Percentiles rank a stretch among this genome's conserved stretches.
Evolutionary conservation across 1,139 yeast genomes (phyloP).

Genomic region (Kazachstania sp.): DNA sequence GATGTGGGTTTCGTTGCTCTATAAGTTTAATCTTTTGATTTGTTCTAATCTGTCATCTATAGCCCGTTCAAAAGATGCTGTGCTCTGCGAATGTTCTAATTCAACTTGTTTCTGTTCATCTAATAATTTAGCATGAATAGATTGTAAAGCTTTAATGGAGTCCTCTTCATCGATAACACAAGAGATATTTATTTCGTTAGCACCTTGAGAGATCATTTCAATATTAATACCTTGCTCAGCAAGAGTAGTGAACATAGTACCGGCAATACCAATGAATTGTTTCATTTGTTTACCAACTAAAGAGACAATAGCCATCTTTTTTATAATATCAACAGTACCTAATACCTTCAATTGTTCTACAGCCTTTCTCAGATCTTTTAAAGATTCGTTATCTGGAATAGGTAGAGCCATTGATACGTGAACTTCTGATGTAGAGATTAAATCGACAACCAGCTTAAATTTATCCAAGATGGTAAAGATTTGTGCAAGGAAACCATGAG

Average conservation of each 20-base stretch:
- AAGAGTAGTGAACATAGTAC: slow-evolving; percentile 88
- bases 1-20: background rate
- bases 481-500: slow-evolving; percentile 91
- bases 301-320: slow-evolving; percentile 83
- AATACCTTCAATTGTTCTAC: slow-evolving; percentile 65
- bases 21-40: slow-evolving; percentile 24
- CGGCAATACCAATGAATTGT: slow-evolving; percentile 93
- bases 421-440: slow-evolving; percentile 93
- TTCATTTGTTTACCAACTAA: slow-evolving; percentile 97
- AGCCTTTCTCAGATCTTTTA: slow-evolving; percentile 53
- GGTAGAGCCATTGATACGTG: slow-evolving; percentile 97
- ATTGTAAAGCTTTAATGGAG: slow-evolving; percentile 74
- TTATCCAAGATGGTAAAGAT: slow-evolving; percentile 81
- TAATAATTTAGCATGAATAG: slow-evolving; percentile 72
- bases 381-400: slow-evolving; percentile 58
- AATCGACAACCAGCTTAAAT: slow-evolving; percentile 81
- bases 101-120: slow-evolving; percentile 30
- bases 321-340: slow-evolving; percentile 84
- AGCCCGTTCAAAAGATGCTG: slow-evolving; percentile 22
- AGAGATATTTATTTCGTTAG: slow-evolving; percentile 92
- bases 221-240: slow-evolving; percentile 90
- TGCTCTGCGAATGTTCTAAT: slow-evolving; percentile 2
- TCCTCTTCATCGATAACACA: slow-evolving; percentile 85
- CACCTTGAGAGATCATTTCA: slow-evolving; percentile 98
- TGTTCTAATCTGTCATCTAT: slow-evolving; percentile 30